These are phyloP conservation scores for Telopea speciosissima DNA, from an alignment of 177 flowering plant species.

Conservation along the genomic window DNA sequence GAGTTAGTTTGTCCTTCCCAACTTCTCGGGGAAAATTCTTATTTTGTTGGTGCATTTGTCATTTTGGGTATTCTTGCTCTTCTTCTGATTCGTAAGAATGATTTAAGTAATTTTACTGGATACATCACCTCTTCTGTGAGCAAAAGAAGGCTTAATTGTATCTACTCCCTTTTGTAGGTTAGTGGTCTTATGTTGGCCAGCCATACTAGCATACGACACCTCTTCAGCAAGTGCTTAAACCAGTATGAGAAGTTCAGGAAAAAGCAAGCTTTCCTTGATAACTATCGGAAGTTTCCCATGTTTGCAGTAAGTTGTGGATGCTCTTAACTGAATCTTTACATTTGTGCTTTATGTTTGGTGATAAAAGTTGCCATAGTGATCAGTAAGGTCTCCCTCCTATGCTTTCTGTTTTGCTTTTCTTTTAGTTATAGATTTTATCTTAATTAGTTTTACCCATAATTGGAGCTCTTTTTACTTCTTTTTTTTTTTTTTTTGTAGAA, in stretches of 20 bases:
- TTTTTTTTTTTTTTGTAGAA: no score
- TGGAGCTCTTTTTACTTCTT: no score
- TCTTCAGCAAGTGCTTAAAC: slow-evolving; percentile 90
- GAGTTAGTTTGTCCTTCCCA: background rate
- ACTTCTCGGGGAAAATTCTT: background rate
- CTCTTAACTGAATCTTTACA: slow-evolving; percentile 1
- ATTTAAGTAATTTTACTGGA: background rate
- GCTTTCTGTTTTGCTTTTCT: background rate
- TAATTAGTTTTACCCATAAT: no score
- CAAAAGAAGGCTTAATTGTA: background rate
- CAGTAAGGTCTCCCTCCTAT: background rate
- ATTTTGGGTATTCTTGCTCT: background rate
- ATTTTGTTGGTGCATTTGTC: background rate
- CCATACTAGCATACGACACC: slow-evolving; percentile 94
- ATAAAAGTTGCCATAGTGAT: background rate
- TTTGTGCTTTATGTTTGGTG: background rate
- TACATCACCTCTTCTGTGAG: background rate
- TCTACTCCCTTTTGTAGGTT: slow-evolving; percentile 42
- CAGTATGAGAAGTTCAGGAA: slow-evolving; percentile 95
- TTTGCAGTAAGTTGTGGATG: slow-evolving; percentile 74
- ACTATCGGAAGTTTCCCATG: slow-evolving; percentile 94
- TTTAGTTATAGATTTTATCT: no score
- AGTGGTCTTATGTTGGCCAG: slow-evolving; percentile 99
- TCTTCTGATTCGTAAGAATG: background rate
- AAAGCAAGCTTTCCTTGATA: slow-evolving; percentile 98